Percentiles rank a stretch among this genome's conserved stretches.
phyloP scores from a whole-genome alignment of 805 yeast species.

The Hanseniaspora singularis region DNA sequence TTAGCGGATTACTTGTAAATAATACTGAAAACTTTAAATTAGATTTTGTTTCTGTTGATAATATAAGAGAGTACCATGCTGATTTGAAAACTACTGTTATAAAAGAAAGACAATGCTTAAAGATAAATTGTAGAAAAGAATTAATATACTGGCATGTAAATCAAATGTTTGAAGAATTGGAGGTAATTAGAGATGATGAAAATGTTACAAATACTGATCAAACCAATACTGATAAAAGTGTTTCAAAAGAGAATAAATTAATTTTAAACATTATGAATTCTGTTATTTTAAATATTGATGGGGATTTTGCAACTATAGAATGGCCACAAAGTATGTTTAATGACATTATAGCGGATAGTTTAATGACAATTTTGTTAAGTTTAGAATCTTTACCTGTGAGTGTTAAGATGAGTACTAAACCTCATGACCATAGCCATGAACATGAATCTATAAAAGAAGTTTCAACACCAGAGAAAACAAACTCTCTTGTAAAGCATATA shows the following conservation, averaged over 20 bases:
- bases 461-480: too few species aligned
- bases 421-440: slow-evolving; percentile 36
- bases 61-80: slow-evolving; percentile 70
- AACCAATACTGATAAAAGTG: slow-evolving; percentile 20
- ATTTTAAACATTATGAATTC: slow-evolving; percentile 53
- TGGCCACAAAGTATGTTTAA: slow-evolving; percentile 86
- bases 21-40: slow-evolving; percentile 68
- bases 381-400: slow-evolving; percentile 94
- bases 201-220: slow-evolving; percentile 18
- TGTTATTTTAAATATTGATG: slow-evolving; percentile 39
- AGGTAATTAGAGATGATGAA: slow-evolving; percentile 48
- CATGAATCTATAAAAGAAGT: too few species aligned
- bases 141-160: slow-evolving; percentile 78
- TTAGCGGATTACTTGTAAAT: slow-evolving; percentile 81
- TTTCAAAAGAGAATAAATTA: slow-evolving; percentile 34
- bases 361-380: slow-evolving; percentile 77
- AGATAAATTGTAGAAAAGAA: slow-evolving; percentile 68
- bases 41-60: slow-evolving; percentile 69
- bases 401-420: slow-evolving; percentile 65
- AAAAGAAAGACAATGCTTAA: slow-evolving; percentile 66
- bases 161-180: slow-evolving; percentile 88
- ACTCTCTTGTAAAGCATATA: slow-evolving; percentile 15
- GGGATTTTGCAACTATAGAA: slow-evolving; percentile 52
- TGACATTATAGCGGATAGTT: slow-evolving; percentile 89
- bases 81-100: slow-evolving; percentile 76